A percentile compares a stretch with the other conserved stretches of the same genome.
These are phyloP conservation scores for Mycotypha africana DNA, from an alignment of 371 early-diverging fungal species.

Conservation along the genomic window DNA sequence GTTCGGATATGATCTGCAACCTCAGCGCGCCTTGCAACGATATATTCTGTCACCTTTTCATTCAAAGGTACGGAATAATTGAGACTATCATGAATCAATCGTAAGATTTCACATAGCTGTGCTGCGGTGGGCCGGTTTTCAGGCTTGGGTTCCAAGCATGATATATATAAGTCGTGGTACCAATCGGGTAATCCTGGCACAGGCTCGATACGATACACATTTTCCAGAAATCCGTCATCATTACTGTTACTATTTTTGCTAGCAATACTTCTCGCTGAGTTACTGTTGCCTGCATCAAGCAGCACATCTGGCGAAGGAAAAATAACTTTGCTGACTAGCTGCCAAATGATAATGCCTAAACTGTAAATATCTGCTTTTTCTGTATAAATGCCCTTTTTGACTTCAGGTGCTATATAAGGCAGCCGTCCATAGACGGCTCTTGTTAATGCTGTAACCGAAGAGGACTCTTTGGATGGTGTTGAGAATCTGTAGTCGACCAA, in stretches of 20 bases:
- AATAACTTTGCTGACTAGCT: slow-evolving; percentile 43
- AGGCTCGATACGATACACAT: slow-evolving; percentile 33
- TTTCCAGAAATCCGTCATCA: slow-evolving; percentile 22
- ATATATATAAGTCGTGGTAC: slow-evolving; percentile 32
- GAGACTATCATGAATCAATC: slow-evolving; percentile 27
- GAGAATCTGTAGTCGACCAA: slow-evolving; percentile 46
- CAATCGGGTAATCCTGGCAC: slow-evolving; percentile 41
- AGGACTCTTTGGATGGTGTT: slow-evolving; percentile 35
- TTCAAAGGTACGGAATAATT: slow-evolving; percentile 31
- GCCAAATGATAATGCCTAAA: slow-evolving; percentile 43
- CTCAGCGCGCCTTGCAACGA: slow-evolving; percentile 40
- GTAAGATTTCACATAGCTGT: slow-evolving; percentile 33
- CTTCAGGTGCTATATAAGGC: slow-evolving; percentile 52
- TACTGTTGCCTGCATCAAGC: too few relatives aligned
- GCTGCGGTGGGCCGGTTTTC: slow-evolving; percentile 36
- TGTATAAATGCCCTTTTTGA: slow-evolving; percentile 31
- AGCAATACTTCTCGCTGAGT: too few relatives aligned
- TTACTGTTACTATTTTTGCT: too few relatives aligned
- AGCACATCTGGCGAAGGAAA: slow-evolving; percentile 44
- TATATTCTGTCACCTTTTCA: slow-evolving; percentile 32
- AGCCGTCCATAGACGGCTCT: slow-evolving; percentile 43
- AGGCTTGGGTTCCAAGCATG: slow-evolving; percentile 36
- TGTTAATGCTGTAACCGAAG: slow-evolving; percentile 35
- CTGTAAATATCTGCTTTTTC: slow-evolving; percentile 33
- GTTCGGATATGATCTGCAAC: slow-evolving; percentile 38